Evolutionary conservation across 257 asterid genomes (phyloP).

Genomic region (Petunia axillaris): DNA sequence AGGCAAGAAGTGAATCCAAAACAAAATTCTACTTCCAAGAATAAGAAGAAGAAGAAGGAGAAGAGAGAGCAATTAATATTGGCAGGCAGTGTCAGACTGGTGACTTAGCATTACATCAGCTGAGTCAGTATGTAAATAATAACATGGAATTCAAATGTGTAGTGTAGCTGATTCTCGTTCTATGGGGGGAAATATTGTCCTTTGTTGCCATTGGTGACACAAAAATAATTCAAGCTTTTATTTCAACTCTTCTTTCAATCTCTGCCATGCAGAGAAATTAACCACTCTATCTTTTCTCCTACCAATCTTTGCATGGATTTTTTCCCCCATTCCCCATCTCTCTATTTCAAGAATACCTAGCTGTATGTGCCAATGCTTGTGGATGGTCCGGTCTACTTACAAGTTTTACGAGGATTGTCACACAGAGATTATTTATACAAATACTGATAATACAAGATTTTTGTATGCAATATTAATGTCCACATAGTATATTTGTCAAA

Average conservation of each 20-base stretch:
- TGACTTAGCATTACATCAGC: conserved; percentile 45
- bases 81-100: neutral
- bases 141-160: too few species aligned
- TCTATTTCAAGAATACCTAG: neutral
- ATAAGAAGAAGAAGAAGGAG: neutral
- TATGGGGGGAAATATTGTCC: conserved; percentile 35
- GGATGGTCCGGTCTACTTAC: too few species aligned
- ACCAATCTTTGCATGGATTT: neutral
- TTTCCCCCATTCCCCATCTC: neutral
- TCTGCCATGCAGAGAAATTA: conserved; percentile 28
- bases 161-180: conserved; percentile 29
- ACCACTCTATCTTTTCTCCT: neutral
- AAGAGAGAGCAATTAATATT: neutral
- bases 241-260: neutral
- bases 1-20: neutral
- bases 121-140: neutral
- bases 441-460: too few species aligned
- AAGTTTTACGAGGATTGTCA: neutral
- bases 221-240: conserved; percentile 32
- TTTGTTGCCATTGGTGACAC: conserved; percentile 32
- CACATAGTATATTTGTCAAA: too few species aligned
- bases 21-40: neutral
- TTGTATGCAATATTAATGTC: too few species aligned
- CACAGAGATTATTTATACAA: too few species aligned
- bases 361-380: neutral